Evolutionary conservation across 805 yeast species (phyloP), one percentile per base, ranked within the genome.

Genomic region (Candida xyloterini): DNA sequence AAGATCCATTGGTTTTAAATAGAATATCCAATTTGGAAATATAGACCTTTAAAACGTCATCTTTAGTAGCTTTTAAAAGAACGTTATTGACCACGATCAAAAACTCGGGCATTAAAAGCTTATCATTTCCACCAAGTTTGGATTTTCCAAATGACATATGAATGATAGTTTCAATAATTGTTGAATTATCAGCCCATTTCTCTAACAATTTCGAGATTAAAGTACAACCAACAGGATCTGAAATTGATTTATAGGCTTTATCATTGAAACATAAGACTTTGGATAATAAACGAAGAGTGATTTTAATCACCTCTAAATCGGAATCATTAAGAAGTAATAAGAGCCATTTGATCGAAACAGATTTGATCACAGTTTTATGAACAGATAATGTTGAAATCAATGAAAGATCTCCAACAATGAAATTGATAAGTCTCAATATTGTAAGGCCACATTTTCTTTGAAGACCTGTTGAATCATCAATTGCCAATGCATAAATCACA

Each of bases 331-430:
- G 54, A 10, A 84, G 55, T 9, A 84, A 61, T 8, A 84, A 52
- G 3, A 76, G 63, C 84, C 90, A 81, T 52, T 81, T 83, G 5
- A 81, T 68, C 1, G 86, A 74, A 2, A 85, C 67, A 0, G 81
- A 66, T 32, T 79, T 71, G 2, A 69, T 73, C 50, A 60, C 70
- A 50, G 60, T 72, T 55, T 60, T 74, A 56, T 65, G 40, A 5
- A 38, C 10, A 4, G 39, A 41, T 3, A 44, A 20, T 21, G 34
- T 38, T 7, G 43, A 16, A 7, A 40, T 37, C 1, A 46, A 38
- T 3, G 42, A 26, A 20, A 72, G 53, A 27, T 73, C 76, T 45
- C 71, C 49, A 27, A 73, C 42, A 56, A 73, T 57, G 42, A 70
- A 44, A 45, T 66, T 57, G 7, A 75, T 33, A 7, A 67, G 62